Evolutionary conservation across 345 rosid genomes (phyloP).

Genomic region (Sisymbrium altissimum): DNA sequence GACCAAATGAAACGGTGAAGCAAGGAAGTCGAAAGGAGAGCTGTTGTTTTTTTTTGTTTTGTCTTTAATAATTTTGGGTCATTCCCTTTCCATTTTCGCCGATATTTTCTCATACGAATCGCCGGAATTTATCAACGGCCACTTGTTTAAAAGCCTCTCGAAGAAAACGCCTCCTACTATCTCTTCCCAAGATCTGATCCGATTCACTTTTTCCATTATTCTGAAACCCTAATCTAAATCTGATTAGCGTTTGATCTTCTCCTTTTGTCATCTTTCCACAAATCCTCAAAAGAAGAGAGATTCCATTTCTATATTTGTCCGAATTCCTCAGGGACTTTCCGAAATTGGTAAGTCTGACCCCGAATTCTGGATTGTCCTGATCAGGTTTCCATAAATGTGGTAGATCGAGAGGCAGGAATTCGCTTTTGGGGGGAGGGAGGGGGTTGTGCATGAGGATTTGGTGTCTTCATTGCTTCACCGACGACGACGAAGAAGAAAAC

Average conservation of each 20-base stretch:
- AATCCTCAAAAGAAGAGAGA: background rate
- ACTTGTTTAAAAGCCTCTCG: background rate
- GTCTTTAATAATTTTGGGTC: constrained; percentile 9
- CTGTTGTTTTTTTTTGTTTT: background rate
- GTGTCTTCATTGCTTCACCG: constrained; percentile 72
- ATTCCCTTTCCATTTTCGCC: constrained; percentile 25
- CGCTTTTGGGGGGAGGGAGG: background rate
- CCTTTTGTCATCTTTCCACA: too few species aligned
- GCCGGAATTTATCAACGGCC: constrained; percentile 20
- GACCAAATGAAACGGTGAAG: constrained; percentile 18
- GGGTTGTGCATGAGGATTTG: constrained; percentile 81
- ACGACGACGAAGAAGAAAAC: constrained; percentile 38
- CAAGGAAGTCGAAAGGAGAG: constrained; percentile 9
- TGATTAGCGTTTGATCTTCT: constrained; percentile 1
- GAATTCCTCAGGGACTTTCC: background rate
- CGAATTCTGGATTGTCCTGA: constrained; percentile 2
- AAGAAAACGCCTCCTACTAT: background rate
- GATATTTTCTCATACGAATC: background rate
- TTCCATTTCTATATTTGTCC: background rate
- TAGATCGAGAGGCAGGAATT: constrained; percentile 62
- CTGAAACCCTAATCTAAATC: constrained; percentile 29
- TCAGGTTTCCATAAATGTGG: constrained; percentile 29
- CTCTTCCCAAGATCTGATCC: constrained; percentile 27
- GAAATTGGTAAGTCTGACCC: constrained; percentile 19
- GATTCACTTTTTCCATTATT: background rate